These are phyloP conservation scores for Medicago truncatula DNA, from an alignment of 306 rosid species.

Conservation along the genomic window DNA sequence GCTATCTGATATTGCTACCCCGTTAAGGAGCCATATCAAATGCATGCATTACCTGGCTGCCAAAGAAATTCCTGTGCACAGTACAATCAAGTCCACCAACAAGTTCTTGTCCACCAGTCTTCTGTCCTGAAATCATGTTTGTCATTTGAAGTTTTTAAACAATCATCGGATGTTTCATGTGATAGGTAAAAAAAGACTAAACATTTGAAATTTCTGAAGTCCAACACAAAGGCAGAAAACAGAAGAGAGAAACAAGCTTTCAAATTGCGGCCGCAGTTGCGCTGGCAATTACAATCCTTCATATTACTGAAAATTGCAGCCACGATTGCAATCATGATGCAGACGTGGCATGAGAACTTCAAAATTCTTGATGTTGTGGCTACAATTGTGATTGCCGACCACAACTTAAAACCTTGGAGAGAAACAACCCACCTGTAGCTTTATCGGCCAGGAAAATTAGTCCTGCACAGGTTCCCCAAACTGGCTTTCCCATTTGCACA, in stretches of 20 bases:
- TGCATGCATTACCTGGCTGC: conserved; percentile 77
- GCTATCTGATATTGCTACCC: background rate
- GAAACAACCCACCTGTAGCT: conserved; percentile 67
- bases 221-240: background rate
- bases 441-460: conserved; percentile 92
- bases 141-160: conserved; percentile 29
- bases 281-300: background rate
- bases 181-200: background rate
- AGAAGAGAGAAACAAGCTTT: conserved; percentile 37
- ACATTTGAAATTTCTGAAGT: background rate
- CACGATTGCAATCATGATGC: background rate
- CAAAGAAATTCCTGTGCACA: conserved; percentile 92
- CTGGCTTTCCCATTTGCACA: conserved; percentile 92
- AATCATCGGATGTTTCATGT: background rate
- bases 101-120: conserved; percentile 83
- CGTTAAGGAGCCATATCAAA: background rate
- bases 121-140: conserved; percentile 77
- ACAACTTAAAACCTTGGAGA: background rate
- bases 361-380: background rate
- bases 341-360: background rate
- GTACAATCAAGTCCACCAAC: conserved; percentile 98
- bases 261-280: background rate
- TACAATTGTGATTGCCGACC: background rate
- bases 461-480: conserved; percentile 99
- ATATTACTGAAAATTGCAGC: background rate